A percentile compares a stretch with the other conserved stretches of the same genome.
phyloP scores from a whole-genome alignment of 106 monocot genomes.

The Allium sativum region DNA sequence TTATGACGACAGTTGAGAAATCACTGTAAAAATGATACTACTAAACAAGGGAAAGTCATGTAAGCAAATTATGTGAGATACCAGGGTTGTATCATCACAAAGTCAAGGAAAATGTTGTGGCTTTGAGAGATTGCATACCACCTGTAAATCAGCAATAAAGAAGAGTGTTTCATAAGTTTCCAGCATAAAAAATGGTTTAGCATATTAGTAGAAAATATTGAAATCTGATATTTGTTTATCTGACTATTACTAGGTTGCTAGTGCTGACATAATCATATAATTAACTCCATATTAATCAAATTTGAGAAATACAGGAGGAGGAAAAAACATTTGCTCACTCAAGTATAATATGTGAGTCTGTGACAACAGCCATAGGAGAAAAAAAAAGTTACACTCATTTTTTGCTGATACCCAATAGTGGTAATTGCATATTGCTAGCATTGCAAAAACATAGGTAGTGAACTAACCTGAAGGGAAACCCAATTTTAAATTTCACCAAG shows the following conservation, averaged over 20 bases:
- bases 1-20: not conserved
- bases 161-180: conserved; percentile 83
- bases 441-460: not conserved
- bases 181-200: conserved; percentile 25
- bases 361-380: too few relatives aligned
- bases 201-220: too few relatives aligned
- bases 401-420: too few relatives aligned
- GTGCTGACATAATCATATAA: too few relatives aligned
- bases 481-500: conserved; percentile 93
- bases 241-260: too few relatives aligned
- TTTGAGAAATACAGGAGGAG: too few relatives aligned
- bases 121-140: conserved; percentile 27
- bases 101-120: not conserved
- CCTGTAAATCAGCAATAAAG: conserved; percentile 96
- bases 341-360: not conserved
- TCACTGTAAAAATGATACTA: not conserved
- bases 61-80: not conserved
- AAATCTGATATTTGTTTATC: too few relatives aligned
- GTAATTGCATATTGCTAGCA: too few relatives aligned
- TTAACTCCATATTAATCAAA: too few relatives aligned
- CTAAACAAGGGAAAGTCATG: not conserved
- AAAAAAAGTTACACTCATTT: too few relatives aligned
- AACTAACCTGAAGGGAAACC: conserved; percentile 78
- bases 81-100: not conserved
- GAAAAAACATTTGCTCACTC: not conserved